Evolutionary conservation across 257 asterid genomes (phyloP).

Genomic region (Voacanga thouarsii): DNA sequence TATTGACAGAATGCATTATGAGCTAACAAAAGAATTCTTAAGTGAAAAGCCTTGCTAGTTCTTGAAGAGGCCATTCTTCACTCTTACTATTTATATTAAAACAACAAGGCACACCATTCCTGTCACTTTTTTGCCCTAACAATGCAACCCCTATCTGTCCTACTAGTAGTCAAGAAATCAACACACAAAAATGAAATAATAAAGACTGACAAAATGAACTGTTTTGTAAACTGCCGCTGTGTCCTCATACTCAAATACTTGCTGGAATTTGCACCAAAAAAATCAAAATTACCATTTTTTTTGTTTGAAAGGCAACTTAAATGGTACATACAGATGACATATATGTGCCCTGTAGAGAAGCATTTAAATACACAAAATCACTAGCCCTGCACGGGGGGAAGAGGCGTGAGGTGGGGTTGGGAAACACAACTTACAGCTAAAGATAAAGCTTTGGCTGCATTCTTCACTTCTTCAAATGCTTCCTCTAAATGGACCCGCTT

Average conservation of each 20-base stretch:
- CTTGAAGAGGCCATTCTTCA: neutral
- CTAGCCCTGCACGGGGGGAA: too few relatives aligned
- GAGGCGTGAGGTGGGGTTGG: too few relatives aligned
- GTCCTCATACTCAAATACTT: neutral
- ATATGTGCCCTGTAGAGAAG: neutral
- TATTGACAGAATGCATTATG: neutral
- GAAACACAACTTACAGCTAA: slow-evolving; percentile 74
- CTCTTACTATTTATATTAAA: neutral
- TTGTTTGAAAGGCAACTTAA: neutral
- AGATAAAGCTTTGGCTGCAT: slow-evolving; percentile 70
- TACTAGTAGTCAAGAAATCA: too few relatives aligned
- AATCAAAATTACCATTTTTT: neutral
- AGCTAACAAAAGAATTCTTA: neutral
- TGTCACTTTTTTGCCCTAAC: neutral
- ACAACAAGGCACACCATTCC: neutral
- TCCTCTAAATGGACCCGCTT: slow-evolving; percentile 86
- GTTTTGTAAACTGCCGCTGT: neutral
- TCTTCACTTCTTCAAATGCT: slow-evolving; percentile 72
- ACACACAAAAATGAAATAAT: too few relatives aligned
- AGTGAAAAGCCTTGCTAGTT: neutral
- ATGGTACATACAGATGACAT: neutral
- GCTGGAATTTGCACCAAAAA: neutral
- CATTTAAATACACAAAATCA: neutral
- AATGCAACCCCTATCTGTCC: neutral
- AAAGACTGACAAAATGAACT: neutral